These are phyloP conservation scores for Microcyclospora tardicrescens DNA, from an alignment of 2,329 filamentous ascomycete species.

Conservation along the genomic window DNA sequence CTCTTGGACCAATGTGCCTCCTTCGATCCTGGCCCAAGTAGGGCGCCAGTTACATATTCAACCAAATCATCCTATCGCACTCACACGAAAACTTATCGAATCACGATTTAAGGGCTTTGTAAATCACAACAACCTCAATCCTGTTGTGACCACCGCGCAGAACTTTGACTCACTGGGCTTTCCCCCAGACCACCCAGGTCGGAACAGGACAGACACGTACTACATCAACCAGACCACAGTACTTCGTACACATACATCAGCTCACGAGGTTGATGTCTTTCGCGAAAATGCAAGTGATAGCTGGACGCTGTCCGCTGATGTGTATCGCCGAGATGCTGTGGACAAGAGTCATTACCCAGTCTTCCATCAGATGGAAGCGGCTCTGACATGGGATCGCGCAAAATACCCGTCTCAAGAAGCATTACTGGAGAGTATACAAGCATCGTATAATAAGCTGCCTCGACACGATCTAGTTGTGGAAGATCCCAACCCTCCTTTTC, in stretches of 20 bases:
- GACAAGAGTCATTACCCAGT: slow-evolving; percentile 91
- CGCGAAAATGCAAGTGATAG: slow-evolving; percentile 58
- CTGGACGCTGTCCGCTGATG: slow-evolving; percentile 85
- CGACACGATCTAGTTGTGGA: slow-evolving; percentile 64
- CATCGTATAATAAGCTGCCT: slow-evolving; percentile 59
- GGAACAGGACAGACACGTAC: slow-evolving; percentile 83
- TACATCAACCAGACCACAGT: slow-evolving; percentile 79
- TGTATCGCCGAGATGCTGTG: slow-evolving; percentile 89
- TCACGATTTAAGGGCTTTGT: slow-evolving; percentile 70
- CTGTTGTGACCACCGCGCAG: slow-evolving; percentile 69
- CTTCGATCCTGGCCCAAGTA: slow-evolving; percentile 61
- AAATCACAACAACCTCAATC: slow-evolving; percentile 65
- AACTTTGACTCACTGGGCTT: slow-evolving; percentile 98
- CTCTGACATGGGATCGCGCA: slow-evolving; percentile 70
- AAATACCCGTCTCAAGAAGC: slow-evolving; percentile 40
- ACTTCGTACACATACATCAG: slow-evolving; percentile 84
- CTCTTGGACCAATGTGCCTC: slow-evolving; percentile 71
- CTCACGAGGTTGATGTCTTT: slow-evolving; percentile 79
- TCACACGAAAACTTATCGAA: slow-evolving; percentile 86
- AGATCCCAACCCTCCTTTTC: slow-evolving; percentile 67
- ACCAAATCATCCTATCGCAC: slow-evolving; percentile 75
- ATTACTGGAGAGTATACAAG: slow-evolving; percentile 52
- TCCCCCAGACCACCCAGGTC: slow-evolving; percentile 72
- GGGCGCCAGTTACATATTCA: slow-evolving; percentile 77
- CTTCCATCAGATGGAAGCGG: slow-evolving; percentile 98